A percentile compares a stretch with the other conserved stretches of the same genome.
phyloP scores from a whole-genome alignment of 495 filamentous ascomycete genomes.

The Platismatia glauca region DNA sequence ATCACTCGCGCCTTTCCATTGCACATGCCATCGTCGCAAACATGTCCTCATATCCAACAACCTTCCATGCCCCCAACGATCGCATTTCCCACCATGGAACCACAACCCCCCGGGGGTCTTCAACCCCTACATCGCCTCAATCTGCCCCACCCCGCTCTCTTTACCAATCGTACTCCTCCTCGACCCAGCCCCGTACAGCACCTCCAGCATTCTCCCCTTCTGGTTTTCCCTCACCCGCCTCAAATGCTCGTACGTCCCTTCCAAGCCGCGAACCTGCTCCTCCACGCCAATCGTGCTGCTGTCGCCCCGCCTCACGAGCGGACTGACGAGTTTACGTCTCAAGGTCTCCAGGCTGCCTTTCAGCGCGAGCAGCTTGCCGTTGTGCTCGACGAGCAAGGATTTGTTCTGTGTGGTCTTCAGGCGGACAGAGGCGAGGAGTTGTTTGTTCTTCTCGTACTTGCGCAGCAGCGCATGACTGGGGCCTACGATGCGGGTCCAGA shows the following conservation, averaged over 20 bases:
- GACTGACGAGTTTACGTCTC: constrained; percentile 67
- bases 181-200: constrained; percentile 57
- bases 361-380: constrained; percentile 64
- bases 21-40: not conserved
- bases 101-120: too few species aligned
- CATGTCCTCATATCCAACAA: not conserved
- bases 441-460: constrained; percentile 83
- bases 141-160: constrained; percentile 14
- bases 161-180: constrained; percentile 19
- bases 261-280: constrained; percentile 73
- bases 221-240: constrained; percentile 63
- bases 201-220: constrained; percentile 75
- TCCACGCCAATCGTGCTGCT: constrained; percentile 49
- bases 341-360: constrained; percentile 74
- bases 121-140: constrained; percentile 1
- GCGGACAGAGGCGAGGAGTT: constrained; percentile 63
- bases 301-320: constrained; percentile 62
- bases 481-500: constrained; percentile 79
- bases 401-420: constrained; percentile 80
- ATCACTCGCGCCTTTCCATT: not conserved
- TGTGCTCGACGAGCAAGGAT: constrained; percentile 71
- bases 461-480: constrained; percentile 58
- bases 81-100: too few species aligned
- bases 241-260: constrained; percentile 67
- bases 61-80: not conserved